phyloP scores from a whole-genome alignment of 805 yeast genomes.

The Cyberlindnera subsufficiens region DNA sequence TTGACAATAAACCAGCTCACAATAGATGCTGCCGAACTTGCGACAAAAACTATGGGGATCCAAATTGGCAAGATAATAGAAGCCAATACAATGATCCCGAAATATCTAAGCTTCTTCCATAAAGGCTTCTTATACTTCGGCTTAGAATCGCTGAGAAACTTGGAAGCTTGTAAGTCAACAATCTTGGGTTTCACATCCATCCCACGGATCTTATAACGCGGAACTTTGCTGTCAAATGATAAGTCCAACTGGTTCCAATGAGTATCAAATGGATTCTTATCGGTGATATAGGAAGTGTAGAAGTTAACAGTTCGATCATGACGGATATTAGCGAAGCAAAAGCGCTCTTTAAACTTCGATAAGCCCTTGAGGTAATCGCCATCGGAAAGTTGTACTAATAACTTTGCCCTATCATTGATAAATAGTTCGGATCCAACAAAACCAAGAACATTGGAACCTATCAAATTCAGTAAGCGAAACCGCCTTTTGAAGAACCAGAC shows the following conservation, averaged over 20 bases:
- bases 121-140: conserved; percentile 8
- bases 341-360: conserved; percentile 46
- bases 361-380: conserved; percentile 51
- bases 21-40: conserved; percentile 27
- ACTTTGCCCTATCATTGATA: conserved; percentile 36
- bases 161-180: conserved; percentile 41
- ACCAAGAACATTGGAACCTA: conserved; percentile 55
- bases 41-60: conserved; percentile 40
- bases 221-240: conserved; percentile 36
- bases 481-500: conserved; percentile 39
- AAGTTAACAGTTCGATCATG: conserved; percentile 88
- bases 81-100: conserved; percentile 18
- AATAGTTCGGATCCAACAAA: conserved; percentile 74
- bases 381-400: conserved; percentile 36
- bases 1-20: conserved; percentile 36
- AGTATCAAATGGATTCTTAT: conserved; percentile 68
- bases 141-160: conserved; percentile 2
- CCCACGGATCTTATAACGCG: conserved; percentile 30
- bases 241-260: conserved; percentile 36
- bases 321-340: conserved; percentile 65
- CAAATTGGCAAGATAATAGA: conserved; percentile 37
- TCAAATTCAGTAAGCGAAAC: conserved; percentile 34
- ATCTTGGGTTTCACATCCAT: conserved; percentile 38
- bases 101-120: conserved; percentile 18
- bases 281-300: conserved; percentile 73